Percentiles rank a stretch among this genome's conserved stretches.
phyloP scores from a whole-genome alignment of 805 yeast genomes.

The Myxozyma geophila region DNA sequence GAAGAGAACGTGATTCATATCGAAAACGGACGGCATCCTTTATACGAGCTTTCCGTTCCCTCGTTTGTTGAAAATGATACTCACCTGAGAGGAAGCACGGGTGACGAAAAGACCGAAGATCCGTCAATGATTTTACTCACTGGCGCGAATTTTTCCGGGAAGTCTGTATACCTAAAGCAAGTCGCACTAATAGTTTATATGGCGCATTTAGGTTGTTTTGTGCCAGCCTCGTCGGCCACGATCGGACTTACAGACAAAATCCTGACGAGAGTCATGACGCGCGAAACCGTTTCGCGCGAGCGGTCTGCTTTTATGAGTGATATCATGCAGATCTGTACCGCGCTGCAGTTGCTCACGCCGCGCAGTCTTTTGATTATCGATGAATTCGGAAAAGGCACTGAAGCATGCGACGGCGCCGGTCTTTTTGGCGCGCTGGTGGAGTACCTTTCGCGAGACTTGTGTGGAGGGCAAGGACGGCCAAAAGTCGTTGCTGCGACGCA shows the following conservation, averaged over 20 bases:
- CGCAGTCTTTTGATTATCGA: conserved; percentile 55
- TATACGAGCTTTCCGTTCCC: conserved; percentile 50
- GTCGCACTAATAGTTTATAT: conserved; percentile 55
- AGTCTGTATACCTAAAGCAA: conserved; percentile 56
- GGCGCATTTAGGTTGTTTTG: conserved; percentile 60
- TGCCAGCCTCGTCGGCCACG: conserved; percentile 55
- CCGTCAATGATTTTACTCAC: conserved; percentile 47
- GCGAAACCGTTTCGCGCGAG: conserved; percentile 49
- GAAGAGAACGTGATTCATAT: conserved; percentile 44
- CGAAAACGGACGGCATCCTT: conserved; percentile 51
- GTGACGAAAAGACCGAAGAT: conserved; percentile 40
- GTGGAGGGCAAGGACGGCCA: conserved; percentile 34
- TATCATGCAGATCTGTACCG: conserved; percentile 51
- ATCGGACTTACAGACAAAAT: conserved; percentile 56
- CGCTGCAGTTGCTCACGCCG: conserved; percentile 49
- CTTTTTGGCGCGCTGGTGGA: conserved; percentile 50
- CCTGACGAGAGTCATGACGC: conserved; percentile 52
- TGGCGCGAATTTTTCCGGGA: conserved; percentile 59
- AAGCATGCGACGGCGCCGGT: conserved; percentile 49
- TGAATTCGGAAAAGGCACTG: conserved; percentile 62
- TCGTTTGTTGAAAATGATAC: conserved; percentile 54
- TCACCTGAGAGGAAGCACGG: conserved; percentile 39
- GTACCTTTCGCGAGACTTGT: conserved; percentile 27
- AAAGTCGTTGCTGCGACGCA: conserved; percentile 51
- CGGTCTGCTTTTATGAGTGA: conserved; percentile 59